Evolutionary conservation across 139 green algal genomes (phyloP).

Genomic region (Chlorella sp.): DNA sequence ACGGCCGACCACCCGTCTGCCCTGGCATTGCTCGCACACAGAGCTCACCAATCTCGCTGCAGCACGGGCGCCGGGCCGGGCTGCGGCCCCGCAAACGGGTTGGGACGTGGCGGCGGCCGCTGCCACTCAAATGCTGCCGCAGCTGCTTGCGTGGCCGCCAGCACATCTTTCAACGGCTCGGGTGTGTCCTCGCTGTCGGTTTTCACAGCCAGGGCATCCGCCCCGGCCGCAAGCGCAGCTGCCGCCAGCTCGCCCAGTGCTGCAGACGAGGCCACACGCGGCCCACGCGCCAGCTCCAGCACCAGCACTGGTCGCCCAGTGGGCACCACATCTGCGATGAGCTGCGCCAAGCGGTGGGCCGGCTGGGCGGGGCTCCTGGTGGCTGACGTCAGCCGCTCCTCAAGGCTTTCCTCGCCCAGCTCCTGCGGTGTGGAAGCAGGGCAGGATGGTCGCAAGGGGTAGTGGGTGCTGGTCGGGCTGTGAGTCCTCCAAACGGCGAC

Average conservation of each 20-base stretch:
- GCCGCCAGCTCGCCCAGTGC: constrained; percentile 50
- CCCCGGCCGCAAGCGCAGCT: constrained; percentile 47
- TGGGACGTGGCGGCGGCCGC: too few species aligned
- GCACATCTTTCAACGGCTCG: constrained; percentile 55
- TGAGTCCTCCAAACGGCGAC: too few species aligned
- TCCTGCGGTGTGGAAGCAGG: constrained; percentile 27
- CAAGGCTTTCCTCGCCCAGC: constrained; percentile 63
- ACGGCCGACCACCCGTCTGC: neutral
- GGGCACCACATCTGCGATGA: constrained; percentile 53
- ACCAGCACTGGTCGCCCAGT: constrained; percentile 49
- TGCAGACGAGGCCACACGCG: constrained; percentile 18
- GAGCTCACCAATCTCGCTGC: constrained; percentile 61
- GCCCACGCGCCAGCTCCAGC: constrained; percentile 48
- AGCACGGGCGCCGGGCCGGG: constrained; percentile 61
- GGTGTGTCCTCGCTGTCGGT: constrained; percentile 74
- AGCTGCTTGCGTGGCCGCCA: constrained; percentile 5
- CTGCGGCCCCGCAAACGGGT: too few species aligned
- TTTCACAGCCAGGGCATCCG: constrained; percentile 70
- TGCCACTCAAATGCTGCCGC: too few species aligned
- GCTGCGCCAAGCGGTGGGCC: constrained; percentile 62
- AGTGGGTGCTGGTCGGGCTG: too few species aligned
- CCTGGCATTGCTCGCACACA: constrained; percentile 71
- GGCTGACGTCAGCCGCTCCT: constrained; percentile 68
- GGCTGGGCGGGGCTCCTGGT: constrained; percentile 43
- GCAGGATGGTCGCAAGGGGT: too few species aligned